Evolutionary conservation across 176 grass and related monocot species (phyloP), one percentile per base, ranked within the genome.

Genomic region (Aechmea fasciata): DNA sequence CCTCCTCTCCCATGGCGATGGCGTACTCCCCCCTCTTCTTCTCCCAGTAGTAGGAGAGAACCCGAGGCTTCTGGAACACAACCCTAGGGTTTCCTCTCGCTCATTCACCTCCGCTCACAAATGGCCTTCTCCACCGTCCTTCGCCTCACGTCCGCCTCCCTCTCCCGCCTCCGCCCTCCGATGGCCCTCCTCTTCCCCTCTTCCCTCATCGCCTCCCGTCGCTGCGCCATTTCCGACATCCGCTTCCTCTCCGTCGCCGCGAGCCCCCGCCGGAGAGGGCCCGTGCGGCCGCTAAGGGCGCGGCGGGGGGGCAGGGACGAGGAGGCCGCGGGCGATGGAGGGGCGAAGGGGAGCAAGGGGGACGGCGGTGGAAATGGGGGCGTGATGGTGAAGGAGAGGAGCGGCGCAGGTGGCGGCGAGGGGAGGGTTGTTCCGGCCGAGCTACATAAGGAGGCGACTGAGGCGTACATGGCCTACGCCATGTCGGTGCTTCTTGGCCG

Each of bases 401-500:
- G 63, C 19, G 14, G 25, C 61, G n/a, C 63, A 9, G 62, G 54
- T 3, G 15, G 0, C 13, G 11, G 50, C 22, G 73, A 75, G 9
- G 85, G 85, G 73, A 91, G 86, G 70, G n/a, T 97, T 3, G 76
- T 97, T 64, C 79, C 84, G 10, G 68, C 81, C 13, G 93, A 92
- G 79, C 93, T 97, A 55, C 93, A 92, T 79, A 90, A 92, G 81
- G 93, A 92, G 79, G 86, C 89, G 20, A 97, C 84, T 3, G 84
- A 90, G 48, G 89, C 93, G 6, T 97, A 97, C 76, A 85, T 92
- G 93, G 61, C 89, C 23, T 97, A 97, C 72, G 89, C 93, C 22
- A 90, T 97, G 93, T 97, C 93, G 11, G 93, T 97, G 81, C 79
- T 97, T 48, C 83, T 92, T 4, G 89, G 89, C 52, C 93, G 93